Conservation (phyloP, 768 basidiomycete species). For the Boletus fagicola region DNA sequence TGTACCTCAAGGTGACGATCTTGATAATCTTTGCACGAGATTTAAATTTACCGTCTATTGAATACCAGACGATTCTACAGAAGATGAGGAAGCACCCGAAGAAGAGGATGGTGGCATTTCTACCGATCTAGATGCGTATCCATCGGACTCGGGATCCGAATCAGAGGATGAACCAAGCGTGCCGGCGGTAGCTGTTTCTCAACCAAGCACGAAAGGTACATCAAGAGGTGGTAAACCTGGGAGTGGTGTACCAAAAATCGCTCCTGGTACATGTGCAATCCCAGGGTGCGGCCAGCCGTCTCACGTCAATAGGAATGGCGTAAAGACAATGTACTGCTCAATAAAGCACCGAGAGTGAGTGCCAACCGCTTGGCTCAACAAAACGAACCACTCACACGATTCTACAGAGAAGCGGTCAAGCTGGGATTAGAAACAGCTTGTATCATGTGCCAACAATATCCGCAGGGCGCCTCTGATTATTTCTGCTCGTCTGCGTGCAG, state of each 20-base stretch:
- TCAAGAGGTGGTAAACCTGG: slow-evolving; percentile 14
- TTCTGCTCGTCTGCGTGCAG: slow-evolving; percentile 60
- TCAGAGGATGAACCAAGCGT: slow-evolving; percentile 22
- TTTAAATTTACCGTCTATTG: slow-evolving; percentile 11
- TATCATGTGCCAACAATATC: slow-evolving; percentile 62
- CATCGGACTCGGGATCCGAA: slow-evolving; percentile 29
- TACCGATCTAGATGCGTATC: slow-evolving; percentile 34
- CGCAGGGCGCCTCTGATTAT: slow-evolving; percentile 59
- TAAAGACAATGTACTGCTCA: slow-evolving; percentile 56
- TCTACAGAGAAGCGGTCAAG: slow-evolving; percentile 54
- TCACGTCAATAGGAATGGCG: slow-evolving; percentile 52
- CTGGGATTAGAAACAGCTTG: slow-evolving; percentile 52
- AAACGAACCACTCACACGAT: slow-evolving; percentile 9
- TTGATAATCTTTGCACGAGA: slow-evolving; percentile 4
- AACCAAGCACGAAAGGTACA: slow-evolving; percentile 6
- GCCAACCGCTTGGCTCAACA: background rate
- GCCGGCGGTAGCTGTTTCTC: slow-evolving; percentile 9
- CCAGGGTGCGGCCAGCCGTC: slow-evolving; percentile 57
- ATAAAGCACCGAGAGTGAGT: slow-evolving; percentile 62
- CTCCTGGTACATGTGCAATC: slow-evolving; percentile 48
- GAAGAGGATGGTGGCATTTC: slow-evolving; percentile 21
- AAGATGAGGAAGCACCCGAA: slow-evolving; percentile 25
- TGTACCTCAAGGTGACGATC: slow-evolving; percentile 23
- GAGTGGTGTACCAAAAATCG: background rate
- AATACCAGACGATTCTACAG: slow-evolving; percentile 24